Percentiles rank a stretch among this genome's conserved stretches.
Conservation (phyloP, 2,329 filamentous ascomycete genomes). For the Microdochium bolleyi region DNA sequence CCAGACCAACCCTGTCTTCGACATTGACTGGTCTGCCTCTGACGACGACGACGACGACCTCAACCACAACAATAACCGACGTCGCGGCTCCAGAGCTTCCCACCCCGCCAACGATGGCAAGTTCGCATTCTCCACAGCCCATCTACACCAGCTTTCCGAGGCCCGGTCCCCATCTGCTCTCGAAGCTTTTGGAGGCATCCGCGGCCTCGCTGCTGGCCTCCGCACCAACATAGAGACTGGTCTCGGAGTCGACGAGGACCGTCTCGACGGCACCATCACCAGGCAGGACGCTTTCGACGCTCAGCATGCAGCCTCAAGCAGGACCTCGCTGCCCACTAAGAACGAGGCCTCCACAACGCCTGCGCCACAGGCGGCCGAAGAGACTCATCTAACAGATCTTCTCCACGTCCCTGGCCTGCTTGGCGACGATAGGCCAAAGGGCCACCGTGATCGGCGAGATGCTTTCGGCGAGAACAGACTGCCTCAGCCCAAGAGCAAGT, state of each 20-base stretch:
- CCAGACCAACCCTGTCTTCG: background rate
- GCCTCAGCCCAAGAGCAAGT: constrained; percentile 50
- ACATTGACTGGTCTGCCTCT: background rate
- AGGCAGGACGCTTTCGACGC: constrained; percentile 18
- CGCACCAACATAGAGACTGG: constrained; percentile 56
- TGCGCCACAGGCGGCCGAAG: background rate
- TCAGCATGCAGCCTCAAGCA: constrained; percentile 9
- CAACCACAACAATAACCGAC: no score
- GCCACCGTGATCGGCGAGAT: constrained; percentile 44
- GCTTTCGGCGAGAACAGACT: constrained; percentile 53
- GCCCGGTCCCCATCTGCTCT: constrained; percentile 67
- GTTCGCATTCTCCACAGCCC: constrained; percentile 67
- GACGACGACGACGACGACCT: background rate
- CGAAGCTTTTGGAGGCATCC: constrained; percentile 60
- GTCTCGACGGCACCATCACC: constrained; percentile 13
- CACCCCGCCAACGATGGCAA: constrained; percentile 51
- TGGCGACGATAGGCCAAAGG: background rate
- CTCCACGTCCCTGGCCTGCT: constrained; percentile 14
- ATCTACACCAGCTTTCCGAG: constrained; percentile 66
- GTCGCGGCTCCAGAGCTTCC: background rate
- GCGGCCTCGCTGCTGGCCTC: constrained; percentile 62
- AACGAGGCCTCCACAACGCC: no score
- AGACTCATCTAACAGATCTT: constrained; percentile 13
- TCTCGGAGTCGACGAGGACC: constrained; percentile 59
- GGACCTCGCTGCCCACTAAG: no score